phyloP scores from a whole-genome alignment of 2,329 filamentous ascomycete genomes.

The Alternaria sp. region DNA sequence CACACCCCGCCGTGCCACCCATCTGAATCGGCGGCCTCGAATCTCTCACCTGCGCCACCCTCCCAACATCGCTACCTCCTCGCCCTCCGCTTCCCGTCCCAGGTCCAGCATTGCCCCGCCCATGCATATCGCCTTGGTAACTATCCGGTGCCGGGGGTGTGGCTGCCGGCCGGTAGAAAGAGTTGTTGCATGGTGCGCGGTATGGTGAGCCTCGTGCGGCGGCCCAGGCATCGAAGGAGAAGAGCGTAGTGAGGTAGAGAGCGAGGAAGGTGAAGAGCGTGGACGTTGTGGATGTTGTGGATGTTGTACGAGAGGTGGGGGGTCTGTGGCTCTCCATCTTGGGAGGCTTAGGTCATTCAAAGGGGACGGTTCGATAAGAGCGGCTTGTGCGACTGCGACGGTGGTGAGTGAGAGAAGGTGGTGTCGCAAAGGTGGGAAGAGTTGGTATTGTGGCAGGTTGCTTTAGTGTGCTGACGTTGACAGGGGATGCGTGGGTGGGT shows the following conservation, averaged over 20 bases:
- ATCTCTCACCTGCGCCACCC: slow-evolving; percentile 36
- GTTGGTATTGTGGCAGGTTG: neutral
- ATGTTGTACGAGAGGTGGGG: slow-evolving; percentile 14
- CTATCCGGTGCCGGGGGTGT: slow-evolving; percentile 30
- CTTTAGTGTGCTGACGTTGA: neutral
- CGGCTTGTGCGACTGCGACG: neutral
- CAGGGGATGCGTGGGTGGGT: slow-evolving; percentile 19
- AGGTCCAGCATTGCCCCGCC: slow-evolving; percentile 35
- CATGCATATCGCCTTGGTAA: slow-evolving; percentile 47
- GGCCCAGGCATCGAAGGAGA: slow-evolving; percentile 49
- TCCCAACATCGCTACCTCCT: slow-evolving; percentile 29
- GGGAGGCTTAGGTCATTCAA: neutral
- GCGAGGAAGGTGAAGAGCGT: slow-evolving; percentile 46
- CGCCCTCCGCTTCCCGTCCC: slow-evolving; percentile 18
- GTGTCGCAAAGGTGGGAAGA: neutral
- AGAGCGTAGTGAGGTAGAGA: slow-evolving; percentile 53
- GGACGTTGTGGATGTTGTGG: slow-evolving; percentile 26
- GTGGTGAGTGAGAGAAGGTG: neutral
- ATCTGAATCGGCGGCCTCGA: slow-evolving; percentile 41
- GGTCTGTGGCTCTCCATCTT: slow-evolving; percentile 17
- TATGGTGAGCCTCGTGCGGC: slow-evolving; percentile 47
- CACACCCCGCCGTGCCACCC: slow-evolving; percentile 38
- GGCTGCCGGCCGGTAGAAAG: slow-evolving; percentile 37
- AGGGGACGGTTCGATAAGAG: neutral
- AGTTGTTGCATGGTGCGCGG: slow-evolving; percentile 34